Evolutionary conservation across 345 rosid genomes (phyloP).

Genomic region (Moringa oleifera): DNA sequence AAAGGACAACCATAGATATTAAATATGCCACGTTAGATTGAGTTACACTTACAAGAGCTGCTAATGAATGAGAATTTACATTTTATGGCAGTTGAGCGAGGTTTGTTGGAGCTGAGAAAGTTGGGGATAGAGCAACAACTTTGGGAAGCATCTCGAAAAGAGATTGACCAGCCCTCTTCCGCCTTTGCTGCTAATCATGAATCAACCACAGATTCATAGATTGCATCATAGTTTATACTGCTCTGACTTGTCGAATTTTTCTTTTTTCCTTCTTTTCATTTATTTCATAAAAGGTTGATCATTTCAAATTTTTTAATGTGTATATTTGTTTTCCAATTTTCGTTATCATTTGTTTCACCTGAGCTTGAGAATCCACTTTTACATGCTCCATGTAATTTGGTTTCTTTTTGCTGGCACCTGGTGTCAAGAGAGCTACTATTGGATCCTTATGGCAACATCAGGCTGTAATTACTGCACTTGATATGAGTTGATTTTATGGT

Average conservation of each 20-base stretch:
- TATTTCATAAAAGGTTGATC: too few species aligned
- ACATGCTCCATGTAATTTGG: not conserved
- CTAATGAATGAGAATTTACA: not conserved
- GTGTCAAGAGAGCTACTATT: not conserved
- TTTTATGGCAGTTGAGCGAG: conserved; percentile 61
- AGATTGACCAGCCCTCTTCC: conserved; percentile 31
- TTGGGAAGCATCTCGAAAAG: conserved; percentile 83
- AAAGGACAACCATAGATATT: not conserved
- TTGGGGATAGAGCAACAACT: conserved; percentile 84
- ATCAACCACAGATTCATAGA: conserved; percentile 19
- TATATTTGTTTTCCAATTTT: not conserved
- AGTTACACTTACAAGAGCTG: not conserved
- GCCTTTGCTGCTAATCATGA: conserved; percentile 22
- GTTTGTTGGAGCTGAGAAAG: conserved; percentile 70
- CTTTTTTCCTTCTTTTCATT: not conserved
- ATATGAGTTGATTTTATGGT: too few species aligned
- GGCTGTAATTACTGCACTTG: not conserved
- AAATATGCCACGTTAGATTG: not conserved
- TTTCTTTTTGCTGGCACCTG: not conserved
- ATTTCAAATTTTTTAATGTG: not conserved
- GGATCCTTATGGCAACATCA: not conserved
- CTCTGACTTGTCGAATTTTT: too few species aligned
- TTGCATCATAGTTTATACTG: not conserved
- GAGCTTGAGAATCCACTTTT: not conserved
- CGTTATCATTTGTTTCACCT: not conserved